A percentile compares a stretch with the other conserved stretches of the same genome.
These are phyloP conservation scores for Lachnellula occidentalis DNA, from an alignment of 2,329 filamentous ascomycete species.

Conservation along the genomic window DNA sequence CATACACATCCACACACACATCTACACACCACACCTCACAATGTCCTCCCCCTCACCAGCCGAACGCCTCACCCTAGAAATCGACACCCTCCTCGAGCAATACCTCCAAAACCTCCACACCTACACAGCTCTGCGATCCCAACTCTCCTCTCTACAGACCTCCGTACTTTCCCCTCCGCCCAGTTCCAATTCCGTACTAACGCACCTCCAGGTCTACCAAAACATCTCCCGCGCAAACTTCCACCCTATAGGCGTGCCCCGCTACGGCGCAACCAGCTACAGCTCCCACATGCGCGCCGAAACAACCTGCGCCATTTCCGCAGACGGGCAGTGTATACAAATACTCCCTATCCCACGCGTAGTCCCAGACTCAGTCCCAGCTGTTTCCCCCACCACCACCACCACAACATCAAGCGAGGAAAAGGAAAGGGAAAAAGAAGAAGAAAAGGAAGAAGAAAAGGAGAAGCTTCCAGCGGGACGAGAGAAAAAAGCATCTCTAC, in stretches of 20 bases:
- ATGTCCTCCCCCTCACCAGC: neutral
- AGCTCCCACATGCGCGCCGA: conserved; percentile 67
- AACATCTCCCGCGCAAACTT: conserved; percentile 70
- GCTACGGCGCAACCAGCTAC: conserved; percentile 66
- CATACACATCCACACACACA: neutral
- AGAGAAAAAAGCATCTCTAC: conserved; percentile 45
- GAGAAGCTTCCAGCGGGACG: neutral
- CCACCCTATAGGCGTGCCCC: conserved; percentile 53
- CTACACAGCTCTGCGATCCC: conserved; percentile 55
- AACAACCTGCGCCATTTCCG: conserved; percentile 36
- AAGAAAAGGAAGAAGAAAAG: conserved; percentile 2
- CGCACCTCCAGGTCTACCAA: conserved; percentile 19
- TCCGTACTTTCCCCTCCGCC: neutral
- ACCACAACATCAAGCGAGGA: neutral
- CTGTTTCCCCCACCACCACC: conserved; percentile 24
- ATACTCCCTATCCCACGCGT: conserved; percentile 14
- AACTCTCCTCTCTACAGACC: conserved; percentile 47
- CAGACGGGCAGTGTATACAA: too few species aligned
- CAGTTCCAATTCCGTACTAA: neutral
- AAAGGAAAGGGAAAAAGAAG: conserved; percentile 2
- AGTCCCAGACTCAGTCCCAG: neutral
- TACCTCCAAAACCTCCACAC: conserved; percentile 63
- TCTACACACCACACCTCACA: neutral
- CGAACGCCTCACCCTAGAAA: conserved; percentile 27
- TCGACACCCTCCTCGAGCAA: conserved; percentile 59